phyloP scores from a whole-genome alignment of 169 alveolate genomes.

The Cyclospora cayetanensis region DNA sequence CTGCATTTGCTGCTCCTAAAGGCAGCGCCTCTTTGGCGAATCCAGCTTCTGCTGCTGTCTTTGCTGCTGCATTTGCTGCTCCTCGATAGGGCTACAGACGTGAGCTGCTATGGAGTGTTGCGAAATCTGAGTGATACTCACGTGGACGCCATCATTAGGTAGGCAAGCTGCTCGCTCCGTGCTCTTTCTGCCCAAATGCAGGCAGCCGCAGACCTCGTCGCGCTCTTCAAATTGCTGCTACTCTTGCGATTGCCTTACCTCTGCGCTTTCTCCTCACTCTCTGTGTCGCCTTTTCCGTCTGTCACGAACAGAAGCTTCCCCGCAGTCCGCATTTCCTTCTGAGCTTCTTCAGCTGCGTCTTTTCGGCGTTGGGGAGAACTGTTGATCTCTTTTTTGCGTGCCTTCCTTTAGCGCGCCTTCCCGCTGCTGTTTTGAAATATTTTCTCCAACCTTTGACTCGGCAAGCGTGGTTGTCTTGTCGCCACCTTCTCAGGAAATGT shows the following conservation, averaged over 20 bases:
- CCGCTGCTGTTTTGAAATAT: background rate
- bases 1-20: background rate
- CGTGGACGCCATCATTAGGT: constrained; percentile 5
- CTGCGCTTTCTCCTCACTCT: background rate
- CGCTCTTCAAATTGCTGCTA: background rate
- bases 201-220: background rate
- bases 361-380: background rate
- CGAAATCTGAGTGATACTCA: background rate
- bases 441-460: too few relatives aligned
- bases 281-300: background rate
- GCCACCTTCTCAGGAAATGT: too few relatives aligned
- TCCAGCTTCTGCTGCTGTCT: background rate
- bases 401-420: background rate
- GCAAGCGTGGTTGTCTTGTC: too few relatives aligned
- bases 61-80: constrained; percentile 17
- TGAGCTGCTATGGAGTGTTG: constrained; percentile 10
- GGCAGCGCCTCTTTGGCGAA: background rate
- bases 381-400: background rate
- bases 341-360: background rate
- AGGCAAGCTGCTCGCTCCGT: background rate
- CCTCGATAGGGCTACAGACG: constrained; percentile 8
- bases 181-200: background rate
- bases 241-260: background rate
- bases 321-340: background rate
- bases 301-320: background rate